Conservation (phyloP, 78 protist genomes). For the Cavenderia fasciculata region DNA sequence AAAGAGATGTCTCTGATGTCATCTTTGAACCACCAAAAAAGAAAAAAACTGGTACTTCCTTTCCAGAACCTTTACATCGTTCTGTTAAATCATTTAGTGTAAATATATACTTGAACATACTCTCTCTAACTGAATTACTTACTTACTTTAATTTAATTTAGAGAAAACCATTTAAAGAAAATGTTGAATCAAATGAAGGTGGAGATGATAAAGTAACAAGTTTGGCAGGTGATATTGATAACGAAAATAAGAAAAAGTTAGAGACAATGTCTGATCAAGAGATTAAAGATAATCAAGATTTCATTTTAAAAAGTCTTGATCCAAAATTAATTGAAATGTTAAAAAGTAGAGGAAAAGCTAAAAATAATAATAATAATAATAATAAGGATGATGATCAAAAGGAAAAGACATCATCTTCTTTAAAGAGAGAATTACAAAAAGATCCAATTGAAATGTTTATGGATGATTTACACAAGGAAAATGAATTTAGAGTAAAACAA, state of each 20-base stretch:
- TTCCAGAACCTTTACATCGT: slow-evolving; percentile 64
- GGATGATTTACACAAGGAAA: background rate
- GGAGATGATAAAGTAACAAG: background rate
- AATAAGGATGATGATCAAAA: background rate
- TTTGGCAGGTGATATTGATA: slow-evolving; percentile 32
- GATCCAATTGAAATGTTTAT: background rate
- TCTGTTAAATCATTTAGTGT: slow-evolving; percentile 31
- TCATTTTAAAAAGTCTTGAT: slow-evolving; percentile 59
- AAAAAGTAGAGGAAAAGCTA: slow-evolving; percentile 8
- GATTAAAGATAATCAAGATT: slow-evolving; percentile 55
- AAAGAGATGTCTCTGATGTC: slow-evolving; percentile 43
- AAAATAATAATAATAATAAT: background rate
- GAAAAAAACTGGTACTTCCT: background rate
- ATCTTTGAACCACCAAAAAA: slow-evolving; percentile 64
- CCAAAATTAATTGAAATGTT: slow-evolving; percentile 45
- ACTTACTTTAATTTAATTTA: no score
- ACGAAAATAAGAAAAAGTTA: slow-evolving; percentile 43
- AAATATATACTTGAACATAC: no score
- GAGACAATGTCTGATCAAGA: slow-evolving; percentile 35
- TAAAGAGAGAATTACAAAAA: background rate
- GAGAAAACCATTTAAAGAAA: no score
- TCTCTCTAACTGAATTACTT: no score
- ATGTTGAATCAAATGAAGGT: background rate
- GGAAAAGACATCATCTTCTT: background rate
- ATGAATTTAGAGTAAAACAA: background rate